phyloP scores from a whole-genome alignment of 1,284 basidiomycete genomes.

The Ceratobasidium sp. region DNA sequence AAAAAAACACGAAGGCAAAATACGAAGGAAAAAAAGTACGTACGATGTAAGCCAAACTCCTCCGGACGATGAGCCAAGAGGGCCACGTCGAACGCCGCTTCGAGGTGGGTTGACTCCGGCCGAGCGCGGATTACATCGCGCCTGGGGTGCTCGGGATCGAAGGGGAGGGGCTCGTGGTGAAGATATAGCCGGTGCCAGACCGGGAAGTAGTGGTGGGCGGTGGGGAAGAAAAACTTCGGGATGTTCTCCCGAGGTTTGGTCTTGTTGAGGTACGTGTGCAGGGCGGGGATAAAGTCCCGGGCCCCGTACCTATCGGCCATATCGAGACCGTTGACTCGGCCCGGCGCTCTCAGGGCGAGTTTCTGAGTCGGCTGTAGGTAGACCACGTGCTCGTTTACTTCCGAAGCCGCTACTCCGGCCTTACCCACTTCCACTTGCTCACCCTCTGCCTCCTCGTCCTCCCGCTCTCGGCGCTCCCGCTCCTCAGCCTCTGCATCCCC shows the following conservation, averaged over 20 bases:
- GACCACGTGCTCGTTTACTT: constrained; percentile 5
- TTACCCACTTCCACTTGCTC: not conserved
- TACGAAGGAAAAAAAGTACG: constrained; percentile 46
- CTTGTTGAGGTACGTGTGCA: not conserved
- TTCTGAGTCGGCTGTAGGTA: not conserved
- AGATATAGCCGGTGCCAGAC: constrained; percentile 36
- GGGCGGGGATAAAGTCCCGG: not conserved
- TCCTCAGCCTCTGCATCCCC: not conserved
- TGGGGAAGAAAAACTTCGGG: not conserved
- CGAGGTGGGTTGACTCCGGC: constrained; percentile 46
- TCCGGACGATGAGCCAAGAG: not conserved
- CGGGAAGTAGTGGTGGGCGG: not conserved
- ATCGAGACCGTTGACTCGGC: not conserved
- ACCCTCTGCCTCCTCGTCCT: constrained; percentile 4
- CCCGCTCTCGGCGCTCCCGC: not conserved
- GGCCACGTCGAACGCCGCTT: constrained; percentile 39
- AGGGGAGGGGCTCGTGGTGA: constrained; percentile 2
- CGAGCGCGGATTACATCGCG: constrained; percentile 33
- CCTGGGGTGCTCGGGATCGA: constrained; percentile 1
- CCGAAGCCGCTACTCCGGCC: not conserved
- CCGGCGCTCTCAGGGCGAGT: not conserved
- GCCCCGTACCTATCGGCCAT: not conserved
- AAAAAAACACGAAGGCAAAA: not conserved
- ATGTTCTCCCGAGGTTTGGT: not conserved
- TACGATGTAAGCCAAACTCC: not conserved